A percentile compares a stretch with the other conserved stretches of the same genome.
These are phyloP conservation scores for Sporobolomyces phaffii DNA, from an alignment of 768 basidiomycete species.

Conservation along the genomic window DNA sequence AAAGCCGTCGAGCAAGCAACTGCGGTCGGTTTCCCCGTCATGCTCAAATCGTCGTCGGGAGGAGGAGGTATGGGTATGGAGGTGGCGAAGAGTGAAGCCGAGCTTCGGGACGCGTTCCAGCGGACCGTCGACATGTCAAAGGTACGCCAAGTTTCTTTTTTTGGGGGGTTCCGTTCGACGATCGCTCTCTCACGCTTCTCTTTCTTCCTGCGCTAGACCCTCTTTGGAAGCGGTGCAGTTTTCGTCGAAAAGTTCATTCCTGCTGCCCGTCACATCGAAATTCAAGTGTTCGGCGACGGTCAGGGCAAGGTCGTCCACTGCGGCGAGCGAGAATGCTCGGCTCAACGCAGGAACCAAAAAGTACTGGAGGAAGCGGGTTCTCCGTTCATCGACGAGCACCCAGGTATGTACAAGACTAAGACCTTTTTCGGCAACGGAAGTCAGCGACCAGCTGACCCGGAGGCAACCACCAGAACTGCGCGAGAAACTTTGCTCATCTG, in stretches of 20 bases:
- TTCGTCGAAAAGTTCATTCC: slow-evolving; percentile 56
- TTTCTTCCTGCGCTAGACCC: no score
- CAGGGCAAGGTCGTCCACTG: slow-evolving; percentile 55
- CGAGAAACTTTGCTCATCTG: slow-evolving; percentile 2
- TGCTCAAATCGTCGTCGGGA: slow-evolving; percentile 54
- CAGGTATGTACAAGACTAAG: no score
- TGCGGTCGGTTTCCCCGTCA: slow-evolving; percentile 54
- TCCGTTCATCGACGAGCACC: slow-evolving; percentile 54
- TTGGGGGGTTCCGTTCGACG: no score
- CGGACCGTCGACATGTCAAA: slow-evolving; percentile 14
- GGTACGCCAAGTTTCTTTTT: no score
- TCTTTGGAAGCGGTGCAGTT: slow-evolving; percentile 54
- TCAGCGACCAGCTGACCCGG: no score
- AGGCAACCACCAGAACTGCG: slow-evolving; percentile 14
- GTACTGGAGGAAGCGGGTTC: slow-evolving; percentile 66
- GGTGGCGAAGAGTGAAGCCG: slow-evolving; percentile 52
- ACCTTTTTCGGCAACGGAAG: no score
- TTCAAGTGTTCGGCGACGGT: slow-evolving; percentile 60
- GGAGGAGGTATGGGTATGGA: slow-evolving; percentile 66
- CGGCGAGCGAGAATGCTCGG: slow-evolving; percentile 61
- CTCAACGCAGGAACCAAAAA: slow-evolving; percentile 67
- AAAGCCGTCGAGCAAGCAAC: slow-evolving; percentile 48
- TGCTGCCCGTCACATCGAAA: slow-evolving; percentile 30
- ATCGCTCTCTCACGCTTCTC: no score
- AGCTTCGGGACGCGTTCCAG: slow-evolving; percentile 31